Evolutionary conservation across 306 rosid genomes (phyloP), one percentile per base, ranked within the genome.

Genomic region (Albizia julibrissin): DNA sequence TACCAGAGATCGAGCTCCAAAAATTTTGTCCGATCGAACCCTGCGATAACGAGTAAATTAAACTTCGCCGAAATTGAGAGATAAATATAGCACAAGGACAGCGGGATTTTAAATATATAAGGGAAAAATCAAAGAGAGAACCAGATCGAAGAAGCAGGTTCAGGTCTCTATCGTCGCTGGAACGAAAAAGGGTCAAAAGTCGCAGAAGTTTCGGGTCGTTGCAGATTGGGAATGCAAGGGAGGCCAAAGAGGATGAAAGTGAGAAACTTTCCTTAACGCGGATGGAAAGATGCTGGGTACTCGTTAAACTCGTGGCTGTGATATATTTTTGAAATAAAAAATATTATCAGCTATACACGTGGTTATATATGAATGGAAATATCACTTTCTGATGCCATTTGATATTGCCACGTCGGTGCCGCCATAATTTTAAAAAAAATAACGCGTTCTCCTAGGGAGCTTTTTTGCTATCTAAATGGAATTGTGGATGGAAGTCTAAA

Each of bases 1-100:
- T 10, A 65, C 89, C 89, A 78, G 89, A 87, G 86, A 84, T 12
- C 86, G 90, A 84, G 84, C 86, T 75, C 0, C 2, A 21, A 46
- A n/a, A 4, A 50, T 15, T 15, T 19, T 61, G 49, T 2, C 10
- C 34, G 33, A 50, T 18, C 56, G 10, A 58, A 61, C 16, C 8
- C 31, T 47, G 18, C 22, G 22, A 66, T n/a, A 11, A 26, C 37
- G 52, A 19, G 37, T 3, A 0, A 46, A 62, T 18, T 47, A 0
- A 44, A 68, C n/a, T 46, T 73, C 15, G 40, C 21, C 27, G 26
- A 74, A 76, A 76, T 27, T 21, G 33, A n/a, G 80, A 34, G 29
- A 12, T n/a, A 33, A 82, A 81, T 62, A 50, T 14, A 62, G 44
- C 5, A 34, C 0, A 18, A 16, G 24, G 46, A 10, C 9, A 29